A percentile compares a stretch with the other conserved stretches of the same genome.
Conservation (phyloP, 176 grass and related monocot genomes). For the Musa schizocarpa region DNA sequence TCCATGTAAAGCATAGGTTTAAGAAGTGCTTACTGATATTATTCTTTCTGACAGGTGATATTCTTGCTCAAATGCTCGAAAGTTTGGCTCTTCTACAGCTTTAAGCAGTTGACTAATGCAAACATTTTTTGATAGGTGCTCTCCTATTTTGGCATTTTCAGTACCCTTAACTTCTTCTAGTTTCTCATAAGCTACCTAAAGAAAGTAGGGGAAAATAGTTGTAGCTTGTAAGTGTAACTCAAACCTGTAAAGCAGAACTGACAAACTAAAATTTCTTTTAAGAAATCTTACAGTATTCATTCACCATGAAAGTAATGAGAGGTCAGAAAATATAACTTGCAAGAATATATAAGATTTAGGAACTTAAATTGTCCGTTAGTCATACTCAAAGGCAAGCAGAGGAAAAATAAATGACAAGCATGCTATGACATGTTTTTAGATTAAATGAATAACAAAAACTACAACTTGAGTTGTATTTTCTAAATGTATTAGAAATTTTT, state of each 20-base stretch:
- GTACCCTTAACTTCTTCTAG: constrained; percentile 26
- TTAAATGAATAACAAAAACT: too few species aligned
- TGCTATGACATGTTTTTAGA: too few species aligned
- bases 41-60: constrained; percentile 44
- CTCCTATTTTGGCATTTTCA: constrained; percentile 16
- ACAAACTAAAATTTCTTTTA: too few species aligned
- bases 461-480: too few species aligned
- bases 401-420: neutral
- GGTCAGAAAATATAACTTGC: neutral
- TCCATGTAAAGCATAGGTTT: neutral
- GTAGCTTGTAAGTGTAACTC: neutral
- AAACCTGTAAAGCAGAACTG: neutral
- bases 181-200: constrained; percentile 38
- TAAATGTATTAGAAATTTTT: too few species aligned
- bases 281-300: neutral
- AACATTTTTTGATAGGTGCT: constrained; percentile 26
- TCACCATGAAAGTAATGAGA: neutral
- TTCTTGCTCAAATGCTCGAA: constrained; percentile 40
- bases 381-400: neutral
- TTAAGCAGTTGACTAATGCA: constrained; percentile 33
- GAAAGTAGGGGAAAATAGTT: constrained; percentile 1
- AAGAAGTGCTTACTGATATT: constrained; percentile 29
- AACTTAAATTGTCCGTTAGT: neutral
- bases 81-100: constrained; percentile 20
- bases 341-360: neutral